Conservation (phyloP, 177 flowering plant genomes). For the Vitis hybrid region DNA sequence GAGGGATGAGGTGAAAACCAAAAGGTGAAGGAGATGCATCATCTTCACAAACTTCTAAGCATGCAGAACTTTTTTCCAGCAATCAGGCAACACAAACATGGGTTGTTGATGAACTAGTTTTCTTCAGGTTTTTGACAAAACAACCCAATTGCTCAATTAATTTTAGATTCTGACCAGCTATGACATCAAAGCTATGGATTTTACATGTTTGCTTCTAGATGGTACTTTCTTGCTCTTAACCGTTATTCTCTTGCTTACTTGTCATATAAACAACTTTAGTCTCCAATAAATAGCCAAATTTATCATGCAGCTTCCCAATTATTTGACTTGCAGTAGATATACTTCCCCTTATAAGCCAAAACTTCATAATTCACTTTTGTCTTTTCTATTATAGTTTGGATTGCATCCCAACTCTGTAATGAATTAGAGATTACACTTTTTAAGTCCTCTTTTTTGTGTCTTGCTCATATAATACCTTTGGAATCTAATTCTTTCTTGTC, state of each 20-base stretch:
- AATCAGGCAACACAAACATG: not conserved
- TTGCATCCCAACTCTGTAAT: too few species aligned
- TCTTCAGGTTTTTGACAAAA: constrained; percentile 1
- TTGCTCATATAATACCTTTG: too few species aligned
- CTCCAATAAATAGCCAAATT: not conserved
- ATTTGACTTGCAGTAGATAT: too few species aligned
- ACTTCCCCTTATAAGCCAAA: too few species aligned
- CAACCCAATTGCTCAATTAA: constrained; percentile 4
- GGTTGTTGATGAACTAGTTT: not conserved
- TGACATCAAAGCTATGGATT: not conserved
- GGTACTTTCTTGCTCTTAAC: constrained; percentile 4
- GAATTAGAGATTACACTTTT: too few species aligned
- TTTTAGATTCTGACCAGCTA: not conserved
- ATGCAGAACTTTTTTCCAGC: not conserved
- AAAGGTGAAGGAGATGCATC: not conserved
- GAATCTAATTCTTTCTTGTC: too few species aligned
- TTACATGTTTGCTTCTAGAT: not conserved
- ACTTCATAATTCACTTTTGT: too few species aligned
- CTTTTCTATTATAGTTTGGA: too few species aligned
- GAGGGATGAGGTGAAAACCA: too few species aligned
- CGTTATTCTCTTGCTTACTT: constrained; percentile 7
- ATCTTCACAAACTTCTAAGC: constrained; percentile 8
- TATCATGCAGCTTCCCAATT: too few species aligned
- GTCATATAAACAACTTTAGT: not conserved
- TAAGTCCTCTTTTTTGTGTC: too few species aligned